phyloP scores from a whole-genome alignment of 2,329 filamentous ascomycete species.

The Stachybotrys echinatus region DNA sequence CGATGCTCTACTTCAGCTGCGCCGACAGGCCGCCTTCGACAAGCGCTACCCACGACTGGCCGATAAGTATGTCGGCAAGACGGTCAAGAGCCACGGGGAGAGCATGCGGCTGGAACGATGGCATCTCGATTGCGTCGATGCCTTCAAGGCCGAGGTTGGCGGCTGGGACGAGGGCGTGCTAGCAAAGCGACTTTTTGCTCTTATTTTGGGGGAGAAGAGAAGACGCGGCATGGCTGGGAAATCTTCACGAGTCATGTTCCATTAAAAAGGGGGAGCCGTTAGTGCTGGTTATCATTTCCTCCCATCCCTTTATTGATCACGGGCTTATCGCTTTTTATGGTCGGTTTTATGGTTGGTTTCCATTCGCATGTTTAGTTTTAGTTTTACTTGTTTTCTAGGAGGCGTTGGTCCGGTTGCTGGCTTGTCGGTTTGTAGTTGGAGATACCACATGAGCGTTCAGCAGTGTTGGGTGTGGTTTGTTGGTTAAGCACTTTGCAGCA shows the following conservation, averaged over 20 bases:
- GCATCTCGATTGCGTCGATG: slow-evolving; percentile 54
- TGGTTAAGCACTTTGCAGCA: background rate
- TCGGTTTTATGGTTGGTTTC: too few species aligned
- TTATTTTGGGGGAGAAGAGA: slow-evolving; percentile 41
- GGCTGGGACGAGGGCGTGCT: slow-evolving; percentile 45
- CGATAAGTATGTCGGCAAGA: slow-evolving; percentile 39
- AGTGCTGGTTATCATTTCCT: background rate
- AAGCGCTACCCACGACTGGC: slow-evolving; percentile 19
- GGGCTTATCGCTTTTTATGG: too few species aligned
- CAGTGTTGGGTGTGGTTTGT: background rate
- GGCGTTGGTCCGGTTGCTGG: slow-evolving; percentile 3
- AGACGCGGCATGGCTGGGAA: slow-evolving; percentile 8
- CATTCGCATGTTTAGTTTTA: too few species aligned
- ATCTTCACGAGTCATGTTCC: slow-evolving; percentile 22
- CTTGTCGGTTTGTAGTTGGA: background rate
- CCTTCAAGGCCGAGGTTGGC: slow-evolving; percentile 41
- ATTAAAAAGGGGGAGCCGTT: slow-evolving; percentile 11
- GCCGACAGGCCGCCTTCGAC: slow-evolving; percentile 32
- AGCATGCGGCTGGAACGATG: slow-evolving; percentile 45
- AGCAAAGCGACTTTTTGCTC: slow-evolving; percentile 46
- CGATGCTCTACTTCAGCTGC: slow-evolving; percentile 45
- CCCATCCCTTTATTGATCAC: background rate
- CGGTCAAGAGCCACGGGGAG: slow-evolving; percentile 40
- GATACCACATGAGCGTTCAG: background rate
- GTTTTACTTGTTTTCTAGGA: too few species aligned